A percentile compares a stretch with the other conserved stretches of the same genome.
Conservation (phyloP, 106 monocot species). For the Dendrobium catenatum region DNA sequence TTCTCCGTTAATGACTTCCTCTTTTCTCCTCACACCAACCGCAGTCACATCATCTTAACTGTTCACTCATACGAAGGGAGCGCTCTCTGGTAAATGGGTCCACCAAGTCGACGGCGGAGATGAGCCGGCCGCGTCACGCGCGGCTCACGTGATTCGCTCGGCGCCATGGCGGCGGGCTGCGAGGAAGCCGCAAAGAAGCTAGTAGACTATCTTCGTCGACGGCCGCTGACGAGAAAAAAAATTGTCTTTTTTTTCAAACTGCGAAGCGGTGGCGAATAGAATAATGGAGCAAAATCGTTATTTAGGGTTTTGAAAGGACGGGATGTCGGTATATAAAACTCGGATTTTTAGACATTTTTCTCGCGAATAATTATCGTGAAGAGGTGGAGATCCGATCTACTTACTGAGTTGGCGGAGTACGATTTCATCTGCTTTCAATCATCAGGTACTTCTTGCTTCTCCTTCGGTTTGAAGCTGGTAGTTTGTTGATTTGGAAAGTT, state of each 20-base stretch:
- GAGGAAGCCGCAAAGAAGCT: constrained; percentile 2
- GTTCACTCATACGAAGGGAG: neutral
- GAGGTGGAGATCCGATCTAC: constrained; percentile 1
- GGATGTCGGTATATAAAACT: constrained; percentile 6
- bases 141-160: neutral
- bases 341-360: neutral
- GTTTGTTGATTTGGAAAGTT: neutral
- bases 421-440: neutral
- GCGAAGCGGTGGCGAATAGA: constrained; percentile 2
- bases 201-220: neutral
- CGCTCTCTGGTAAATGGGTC: neutral
- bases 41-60: neutral
- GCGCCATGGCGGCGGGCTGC: constrained; percentile 4
- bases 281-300: constrained; percentile 6
- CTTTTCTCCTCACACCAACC: neutral
- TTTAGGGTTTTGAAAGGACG: constrained; percentile 13
- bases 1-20: neutral
- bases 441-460: neutral
- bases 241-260: constrained; percentile 3
- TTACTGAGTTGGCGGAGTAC: neutral
- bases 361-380: neutral
- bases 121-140: neutral
- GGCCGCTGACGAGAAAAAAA: constrained; percentile 3
- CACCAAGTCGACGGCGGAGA: neutral
- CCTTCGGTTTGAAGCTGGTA: neutral